Evolutionary conservation across 2,329 filamentous ascomycete genomes (phyloP), one percentile per base, ranked within the genome.

Genomic region (Cryphonectria naterciae): DNA sequence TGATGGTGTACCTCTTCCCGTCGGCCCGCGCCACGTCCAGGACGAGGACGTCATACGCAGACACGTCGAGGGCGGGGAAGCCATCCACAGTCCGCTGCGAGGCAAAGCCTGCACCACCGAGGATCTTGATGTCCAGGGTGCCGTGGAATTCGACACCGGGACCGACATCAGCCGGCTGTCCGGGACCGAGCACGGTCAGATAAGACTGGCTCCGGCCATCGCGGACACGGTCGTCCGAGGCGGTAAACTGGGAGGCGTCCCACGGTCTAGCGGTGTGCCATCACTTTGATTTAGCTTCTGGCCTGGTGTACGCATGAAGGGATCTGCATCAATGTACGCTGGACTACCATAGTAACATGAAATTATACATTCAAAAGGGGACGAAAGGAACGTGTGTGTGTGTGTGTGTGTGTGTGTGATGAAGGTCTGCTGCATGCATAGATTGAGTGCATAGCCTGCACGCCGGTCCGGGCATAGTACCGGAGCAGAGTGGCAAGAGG

Each of bases 81-180:
- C 25, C 54, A 32, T 74, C 74, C 4, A 84, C 85, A 5, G 91
- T 94, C 63, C 91, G 87, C 78, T 95, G 93, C 5, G 91, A 93
- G 13, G 93, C 93, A 77, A 97, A 96, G 6, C 93, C 93, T 0
- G 93, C 93, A 41, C 92, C 93, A 37, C 93, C 93, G 0, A 93
- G 79, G 1, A 87, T 82, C 3, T 86, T 85, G n/a, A 92, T 84
- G 73, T 93, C 90, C 1, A 91, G 81, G 75, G 91, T 88, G 56
- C 86, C 79, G 0, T 82, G 75, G 74, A 87, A 90, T 3, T 80
- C 74, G 17, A 65, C 72, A n/a, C 39, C 56, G 10, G 67, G 56
- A 17, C n/a, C 52, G 10, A 22, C 5, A 67, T 17, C 35, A 35
- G n/a, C 7, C 4, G n/a, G 4, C 6, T 1, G 11, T 4, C 28